Conservation (phyloP, 2,329 filamentous ascomycete species). For the Aureobasidium sp. region DNA sequence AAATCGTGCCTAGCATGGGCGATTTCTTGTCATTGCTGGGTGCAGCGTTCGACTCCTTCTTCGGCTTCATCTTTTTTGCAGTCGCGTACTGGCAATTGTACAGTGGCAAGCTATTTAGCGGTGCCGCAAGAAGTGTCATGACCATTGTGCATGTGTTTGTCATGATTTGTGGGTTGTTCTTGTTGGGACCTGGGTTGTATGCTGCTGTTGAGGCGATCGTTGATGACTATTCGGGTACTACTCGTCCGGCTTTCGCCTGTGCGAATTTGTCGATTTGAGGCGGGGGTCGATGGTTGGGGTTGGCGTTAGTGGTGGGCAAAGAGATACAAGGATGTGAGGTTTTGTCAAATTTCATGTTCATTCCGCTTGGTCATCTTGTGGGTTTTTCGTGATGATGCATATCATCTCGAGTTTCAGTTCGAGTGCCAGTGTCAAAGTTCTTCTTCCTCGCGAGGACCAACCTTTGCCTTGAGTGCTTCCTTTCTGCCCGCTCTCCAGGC, state of each 20-base stretch:
- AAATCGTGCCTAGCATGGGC: conserved; percentile 45
- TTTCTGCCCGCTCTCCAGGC: conserved; percentile 69
- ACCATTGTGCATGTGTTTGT: conserved; percentile 42
- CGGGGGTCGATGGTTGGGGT: not conserved
- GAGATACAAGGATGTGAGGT: not conserved
- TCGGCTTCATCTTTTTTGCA: conserved; percentile 47
- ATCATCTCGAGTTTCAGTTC: too few relatives aligned
- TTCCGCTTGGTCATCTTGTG: too few relatives aligned
- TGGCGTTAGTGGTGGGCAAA: not conserved
- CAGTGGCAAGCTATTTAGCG: conserved; percentile 18
- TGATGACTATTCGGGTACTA: conserved; percentile 40
- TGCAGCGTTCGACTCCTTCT: conserved; percentile 45
- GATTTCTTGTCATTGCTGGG: conserved; percentile 45
- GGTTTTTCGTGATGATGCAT: too few relatives aligned
- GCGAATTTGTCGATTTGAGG: conserved; percentile 41
- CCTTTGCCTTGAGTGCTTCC: conserved; percentile 53
- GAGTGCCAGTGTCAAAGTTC: conserved; percentile 18
- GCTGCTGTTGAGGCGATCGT: conserved; percentile 48
- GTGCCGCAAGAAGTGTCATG: conserved; percentile 33
- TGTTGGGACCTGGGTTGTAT: conserved; percentile 47
- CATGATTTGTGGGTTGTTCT: conserved; percentile 41
- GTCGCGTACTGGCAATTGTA: conserved; percentile 43
- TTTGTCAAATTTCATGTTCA: not conserved
- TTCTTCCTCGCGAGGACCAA: conserved; percentile 21
- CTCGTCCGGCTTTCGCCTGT: conserved; percentile 45